Evolutionary conservation across 2,329 filamentous ascomycete species (phyloP), one percentile per base, ranked within the genome.

Genomic region (Xylaria sp.): DNA sequence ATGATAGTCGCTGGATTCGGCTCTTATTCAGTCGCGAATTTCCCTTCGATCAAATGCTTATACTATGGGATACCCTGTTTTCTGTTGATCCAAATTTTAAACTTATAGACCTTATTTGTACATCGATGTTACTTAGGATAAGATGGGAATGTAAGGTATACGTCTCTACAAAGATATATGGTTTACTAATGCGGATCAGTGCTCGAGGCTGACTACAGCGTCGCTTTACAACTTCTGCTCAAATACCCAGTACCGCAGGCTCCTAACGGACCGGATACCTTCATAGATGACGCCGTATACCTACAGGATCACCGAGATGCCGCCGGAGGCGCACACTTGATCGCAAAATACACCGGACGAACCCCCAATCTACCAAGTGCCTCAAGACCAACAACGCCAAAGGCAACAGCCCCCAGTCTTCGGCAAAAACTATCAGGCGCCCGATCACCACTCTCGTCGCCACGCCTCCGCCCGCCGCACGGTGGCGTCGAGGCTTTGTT

Each of bases 1-100:
- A 42, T 53, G 7, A 7, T 17, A 94, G 92, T 71, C 93, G 96
- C 65, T 99, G 96, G 96, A 92, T 98, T 66, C 89, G 96, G 32
- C 87, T 99, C 0, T 82, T 99, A 0, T 98, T 98, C 76, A 94
- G 95, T 57, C 88, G 96, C 72, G 96, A 99, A 78, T 98, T 98
- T 74, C 89, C 93, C 0, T 97, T 98, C 69, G 89, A 94, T 62
- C 89, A 97, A 69, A 86, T 94, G 48, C 86, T 99, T 45, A 83
- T 88, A 24, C 86, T 99, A 64, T 99, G 96, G 96, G 96, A 99
- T 81, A 87, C 90, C 7, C 84, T 99, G 1, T 97, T 99, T 78
- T 92, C 94, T 1, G 89, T 97, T 75, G 94, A 97, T 74, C 87
- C 95, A 7, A 86, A 88, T 0, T 81, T 97, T 32, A 89, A 94